phyloP scores from a whole-genome alignment of 2,329 filamentous ascomycete genomes.

The Claviceps fusiformis region DNA sequence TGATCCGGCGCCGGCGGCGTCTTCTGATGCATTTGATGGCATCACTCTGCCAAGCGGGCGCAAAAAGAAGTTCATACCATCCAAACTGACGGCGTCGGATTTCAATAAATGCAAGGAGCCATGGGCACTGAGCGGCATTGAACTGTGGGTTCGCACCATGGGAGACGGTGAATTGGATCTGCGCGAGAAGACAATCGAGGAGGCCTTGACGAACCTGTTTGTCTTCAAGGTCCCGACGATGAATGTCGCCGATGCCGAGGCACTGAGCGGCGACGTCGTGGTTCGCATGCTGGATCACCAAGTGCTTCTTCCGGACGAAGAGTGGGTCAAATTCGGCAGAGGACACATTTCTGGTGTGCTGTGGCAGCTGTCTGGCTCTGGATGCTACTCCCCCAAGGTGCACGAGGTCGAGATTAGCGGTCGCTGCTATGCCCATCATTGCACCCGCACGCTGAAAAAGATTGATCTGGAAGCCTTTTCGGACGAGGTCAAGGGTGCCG shows the following conservation, averaged over 20 bases:
- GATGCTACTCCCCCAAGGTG: slow-evolving; percentile 78
- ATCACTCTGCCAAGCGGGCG: slow-evolving; percentile 70
- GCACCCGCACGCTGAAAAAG: slow-evolving; percentile 87
- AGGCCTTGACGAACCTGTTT: slow-evolving; percentile 79
- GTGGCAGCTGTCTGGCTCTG: slow-evolving; percentile 81
- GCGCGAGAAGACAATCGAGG: slow-evolving; percentile 69
- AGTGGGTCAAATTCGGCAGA: slow-evolving; percentile 89
- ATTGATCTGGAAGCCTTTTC: slow-evolving; percentile 69
- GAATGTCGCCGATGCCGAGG: slow-evolving; percentile 95
- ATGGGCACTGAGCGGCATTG: slow-evolving; percentile 84
- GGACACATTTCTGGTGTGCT: slow-evolving; percentile 77
- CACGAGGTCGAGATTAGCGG: slow-evolving; percentile 58
- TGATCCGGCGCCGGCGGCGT: slow-evolving; percentile 38
- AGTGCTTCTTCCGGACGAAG: slow-evolving; percentile 75
- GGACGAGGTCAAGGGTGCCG: slow-evolving; percentile 50
- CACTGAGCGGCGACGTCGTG: slow-evolving; percentile 64
- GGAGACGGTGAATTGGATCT: slow-evolving; percentile 85
- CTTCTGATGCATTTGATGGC: slow-evolving; percentile 57
- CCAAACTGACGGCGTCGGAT: slow-evolving; percentile 68
- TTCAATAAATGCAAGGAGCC: slow-evolving; percentile 78
- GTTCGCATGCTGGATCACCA: slow-evolving; percentile 65
- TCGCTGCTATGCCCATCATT: slow-evolving; percentile 87
- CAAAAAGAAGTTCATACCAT: slow-evolving; percentile 71
- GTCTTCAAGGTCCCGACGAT: slow-evolving; percentile 93
- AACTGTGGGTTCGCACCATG: slow-evolving; percentile 76